A percentile compares a stretch with the other conserved stretches of the same genome.
Evolutionary conservation across 345 rosid species (phyloP).

Genomic region (Bretschneidera sinensis): DNA sequence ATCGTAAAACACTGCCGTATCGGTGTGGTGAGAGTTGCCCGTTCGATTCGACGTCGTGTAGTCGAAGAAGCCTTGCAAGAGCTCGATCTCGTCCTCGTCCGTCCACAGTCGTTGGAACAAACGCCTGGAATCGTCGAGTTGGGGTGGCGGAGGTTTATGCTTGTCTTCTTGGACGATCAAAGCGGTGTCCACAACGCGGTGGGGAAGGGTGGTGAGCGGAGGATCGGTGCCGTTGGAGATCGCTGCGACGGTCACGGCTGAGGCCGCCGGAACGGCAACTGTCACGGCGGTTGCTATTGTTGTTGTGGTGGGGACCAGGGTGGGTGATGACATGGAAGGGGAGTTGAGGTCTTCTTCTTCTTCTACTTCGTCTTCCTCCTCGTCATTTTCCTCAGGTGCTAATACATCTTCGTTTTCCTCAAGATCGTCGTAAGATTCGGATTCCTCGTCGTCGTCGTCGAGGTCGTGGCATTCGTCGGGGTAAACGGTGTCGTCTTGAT

Average conservation of each 20-base stretch:
- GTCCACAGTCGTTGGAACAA: conserved; percentile 96
- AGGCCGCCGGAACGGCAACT: conserved; percentile 34
- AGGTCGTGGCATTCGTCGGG: conserved; percentile 54
- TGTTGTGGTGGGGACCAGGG: conserved; percentile 19
- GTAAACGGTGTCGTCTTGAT: conserved; percentile 52
- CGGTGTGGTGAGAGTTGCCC: conserved; percentile 61
- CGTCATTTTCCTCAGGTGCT: conserved; percentile 28
- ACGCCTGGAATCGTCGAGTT: conserved; percentile 66
- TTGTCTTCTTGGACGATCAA: conserved; percentile 16
- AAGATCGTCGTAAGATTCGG: conserved; percentile 34
- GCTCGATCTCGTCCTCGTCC: conserved; percentile 98
- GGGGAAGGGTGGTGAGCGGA: conserved; percentile 23
- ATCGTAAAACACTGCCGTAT: conserved; percentile 86
- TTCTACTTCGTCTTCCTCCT: conserved; percentile 46
- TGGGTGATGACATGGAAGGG: conserved; percentile 33
- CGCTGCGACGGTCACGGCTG: conserved; percentile 33
- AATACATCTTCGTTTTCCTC: conserved; percentile 33
- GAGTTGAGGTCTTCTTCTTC: conserved; percentile 52
- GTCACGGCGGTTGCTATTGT: no score
- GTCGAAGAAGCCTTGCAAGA: conserved; percentile 83
- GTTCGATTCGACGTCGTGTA: conserved; percentile 47
- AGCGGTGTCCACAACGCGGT: conserved; percentile 17
- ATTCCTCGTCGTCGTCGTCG: conserved; percentile 43
- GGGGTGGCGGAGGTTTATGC: conserved; percentile 20
- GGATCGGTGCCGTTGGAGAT: conserved; percentile 39